Conservation (phyloP, 148 eudicot species). For the Camellia lanceoleosa region DNA sequence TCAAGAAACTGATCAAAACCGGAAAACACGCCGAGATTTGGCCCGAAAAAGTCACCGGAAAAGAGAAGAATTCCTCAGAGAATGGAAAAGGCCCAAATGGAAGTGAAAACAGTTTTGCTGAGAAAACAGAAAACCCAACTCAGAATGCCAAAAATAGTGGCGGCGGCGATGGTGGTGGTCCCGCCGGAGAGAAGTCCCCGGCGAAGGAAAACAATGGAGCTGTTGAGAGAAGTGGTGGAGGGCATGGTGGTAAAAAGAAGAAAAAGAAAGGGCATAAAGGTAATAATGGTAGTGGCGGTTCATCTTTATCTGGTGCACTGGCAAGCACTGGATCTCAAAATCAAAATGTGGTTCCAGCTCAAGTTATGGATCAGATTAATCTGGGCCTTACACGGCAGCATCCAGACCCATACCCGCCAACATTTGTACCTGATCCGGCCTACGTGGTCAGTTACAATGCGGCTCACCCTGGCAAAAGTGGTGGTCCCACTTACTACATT, state of each 20-base stretch:
- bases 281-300: constrained; percentile 16
- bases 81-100: constrained; percentile 26
- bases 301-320: constrained; percentile 23
- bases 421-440: constrained; percentile 27
- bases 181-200: constrained; percentile 10
- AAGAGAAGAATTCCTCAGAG: constrained; percentile 18
- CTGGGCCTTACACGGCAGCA: constrained; percentile 39
- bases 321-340: constrained; percentile 23
- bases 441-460: constrained; percentile 48
- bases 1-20: constrained; percentile 53
- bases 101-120: constrained; percentile 19
- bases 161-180: not conserved
- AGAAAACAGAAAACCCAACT: constrained; percentile 19
- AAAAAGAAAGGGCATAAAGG: constrained; percentile 44
- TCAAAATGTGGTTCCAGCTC: constrained; percentile 21
- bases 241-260: constrained; percentile 44
- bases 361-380: constrained; percentile 31
- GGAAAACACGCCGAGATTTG: constrained; percentile 74
- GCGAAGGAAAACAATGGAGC: not conserved
- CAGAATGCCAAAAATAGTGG: constrained; percentile 1
- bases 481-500: constrained; percentile 36
- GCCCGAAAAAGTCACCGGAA: constrained; percentile 33
- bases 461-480: constrained; percentile 28
- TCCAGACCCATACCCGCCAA: constrained; percentile 17
- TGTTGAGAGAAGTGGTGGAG: constrained; percentile 5